A percentile compares a stretch with the other conserved stretches of the same genome.
Evolutionary conservation across 495 filamentous ascomycete genomes (phyloP).

Genomic region (Aspergillus cristatus): DNA sequence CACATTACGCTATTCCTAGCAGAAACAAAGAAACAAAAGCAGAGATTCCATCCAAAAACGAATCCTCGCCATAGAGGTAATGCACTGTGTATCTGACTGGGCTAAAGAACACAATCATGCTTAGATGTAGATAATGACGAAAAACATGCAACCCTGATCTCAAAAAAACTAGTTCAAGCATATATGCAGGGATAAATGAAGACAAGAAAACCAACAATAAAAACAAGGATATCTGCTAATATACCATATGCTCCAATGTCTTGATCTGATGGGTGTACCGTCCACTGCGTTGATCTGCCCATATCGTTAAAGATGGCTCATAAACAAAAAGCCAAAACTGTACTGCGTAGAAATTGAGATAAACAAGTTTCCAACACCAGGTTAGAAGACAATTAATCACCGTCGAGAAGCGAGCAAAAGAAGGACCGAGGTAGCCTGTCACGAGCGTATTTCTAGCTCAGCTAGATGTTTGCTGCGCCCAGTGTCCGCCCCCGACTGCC

Average conservation of each 20-base stretch:
- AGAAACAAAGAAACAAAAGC: conserved; percentile 1
- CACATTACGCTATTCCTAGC: conserved; percentile 2
- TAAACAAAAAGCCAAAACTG: conserved; percentile 14
- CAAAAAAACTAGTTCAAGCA: conserved; percentile 6
- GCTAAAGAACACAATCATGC: conserved; percentile 2
- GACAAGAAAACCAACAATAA: too few species aligned
- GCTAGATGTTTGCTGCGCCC: conserved; percentile 33
- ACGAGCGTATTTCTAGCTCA: conserved; percentile 19
- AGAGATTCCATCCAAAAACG: not conserved
- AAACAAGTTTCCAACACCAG: conserved; percentile 28
- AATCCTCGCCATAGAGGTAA: conserved; percentile 1
- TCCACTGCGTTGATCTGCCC: conserved; percentile 10
- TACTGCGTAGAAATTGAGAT: conserved; percentile 3
- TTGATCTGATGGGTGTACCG: conserved; percentile 18
- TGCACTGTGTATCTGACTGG: conserved; percentile 7
- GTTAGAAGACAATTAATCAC: conserved; percentile 28
- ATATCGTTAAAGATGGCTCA: conserved; percentile 10
- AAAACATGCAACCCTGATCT: conserved; percentile 10
- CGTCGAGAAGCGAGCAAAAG: conserved; percentile 10
- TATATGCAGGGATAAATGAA: conserved; percentile 11
- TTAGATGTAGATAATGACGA: conserved; percentile 1
- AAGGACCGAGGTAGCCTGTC: too few species aligned
- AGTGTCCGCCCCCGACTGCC: conserved; percentile 40
- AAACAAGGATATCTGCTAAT: conserved; percentile 23
- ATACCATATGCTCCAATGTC: conserved; percentile 36